phyloP scores from a whole-genome alignment of 768 basidiomycete species.

The Thelephora ganbajun region DNA sequence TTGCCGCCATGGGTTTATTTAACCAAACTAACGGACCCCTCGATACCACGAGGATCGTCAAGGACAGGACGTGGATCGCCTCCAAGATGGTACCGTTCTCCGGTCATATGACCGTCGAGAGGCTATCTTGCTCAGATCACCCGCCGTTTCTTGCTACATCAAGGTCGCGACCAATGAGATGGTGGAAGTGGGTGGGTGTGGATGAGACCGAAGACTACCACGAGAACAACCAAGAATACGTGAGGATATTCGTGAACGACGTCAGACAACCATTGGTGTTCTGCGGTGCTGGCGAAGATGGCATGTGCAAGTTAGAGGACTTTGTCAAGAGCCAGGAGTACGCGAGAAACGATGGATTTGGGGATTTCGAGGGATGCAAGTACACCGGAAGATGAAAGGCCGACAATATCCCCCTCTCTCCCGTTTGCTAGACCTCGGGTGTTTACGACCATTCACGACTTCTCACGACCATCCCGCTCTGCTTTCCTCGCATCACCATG shows the following conservation, averaged over 20 bases:
- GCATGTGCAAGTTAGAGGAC: constrained; percentile 46
- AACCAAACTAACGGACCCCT: constrained; percentile 5
- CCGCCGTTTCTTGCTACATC: too few species aligned
- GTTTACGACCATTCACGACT: too few species aligned
- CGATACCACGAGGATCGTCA: constrained; percentile 11
- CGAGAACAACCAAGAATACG: constrained; percentile 19
- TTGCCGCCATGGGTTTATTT: constrained; percentile 39
- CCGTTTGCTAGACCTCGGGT: too few species aligned
- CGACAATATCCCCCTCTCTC: too few species aligned
- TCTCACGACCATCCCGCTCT: too few species aligned
- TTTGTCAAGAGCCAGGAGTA: constrained; percentile 67
- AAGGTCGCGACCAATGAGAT: too few species aligned
- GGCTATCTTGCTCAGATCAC: constrained; percentile 30
- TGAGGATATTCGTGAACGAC: constrained; percentile 70
- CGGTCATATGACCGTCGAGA: constrained; percentile 62
- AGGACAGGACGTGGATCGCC: constrained; percentile 31
- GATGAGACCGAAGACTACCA: too few species aligned
- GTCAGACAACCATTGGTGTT: constrained; percentile 49
- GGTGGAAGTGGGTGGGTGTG: too few species aligned
- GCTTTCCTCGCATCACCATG: too few species aligned
- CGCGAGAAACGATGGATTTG: constrained; percentile 50
- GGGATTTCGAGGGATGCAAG: constrained; percentile 54
- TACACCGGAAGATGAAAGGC: too few species aligned
- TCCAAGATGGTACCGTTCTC: constrained; percentile 63
- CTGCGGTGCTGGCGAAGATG: constrained; percentile 35